Percentiles rank a stretch among this genome's conserved stretches.
Conservation (phyloP, 192 early-diverging fungal genomes). For the Lobosporangium transversale region DNA sequence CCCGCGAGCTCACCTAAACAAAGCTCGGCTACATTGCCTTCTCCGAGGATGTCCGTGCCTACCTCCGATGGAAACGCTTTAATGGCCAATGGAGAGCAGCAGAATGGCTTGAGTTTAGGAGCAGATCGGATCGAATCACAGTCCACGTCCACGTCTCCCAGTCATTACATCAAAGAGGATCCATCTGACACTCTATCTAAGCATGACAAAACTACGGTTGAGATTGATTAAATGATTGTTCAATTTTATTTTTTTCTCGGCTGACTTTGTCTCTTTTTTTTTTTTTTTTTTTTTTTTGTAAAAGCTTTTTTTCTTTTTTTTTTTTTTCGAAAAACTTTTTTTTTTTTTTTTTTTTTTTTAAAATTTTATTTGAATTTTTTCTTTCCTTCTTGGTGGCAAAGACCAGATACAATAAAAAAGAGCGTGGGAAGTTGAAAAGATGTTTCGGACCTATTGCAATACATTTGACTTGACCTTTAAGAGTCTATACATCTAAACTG, state of each 20-base stretch:
- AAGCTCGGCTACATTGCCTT: background rate
- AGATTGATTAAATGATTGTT: background rate
- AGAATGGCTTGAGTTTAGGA: background rate
- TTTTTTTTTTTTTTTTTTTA: too few species aligned
- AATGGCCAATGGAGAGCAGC: background rate
- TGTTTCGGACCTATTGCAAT: too few species aligned
- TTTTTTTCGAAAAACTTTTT: too few species aligned
- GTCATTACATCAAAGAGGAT: background rate
- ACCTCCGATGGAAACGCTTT: background rate
- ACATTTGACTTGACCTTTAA: background rate
- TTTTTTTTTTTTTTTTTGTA: constrained; percentile 9
- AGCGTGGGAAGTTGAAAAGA: too few species aligned
- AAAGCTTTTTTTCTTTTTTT: background rate
- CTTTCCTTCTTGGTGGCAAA: too few species aligned
- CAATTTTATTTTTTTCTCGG: background rate
- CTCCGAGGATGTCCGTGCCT: background rate
- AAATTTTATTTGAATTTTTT: constrained; percentile 8
- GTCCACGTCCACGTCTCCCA: background rate
- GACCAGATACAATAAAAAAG: too few species aligned
- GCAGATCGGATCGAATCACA: background rate
- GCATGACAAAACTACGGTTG: background rate
- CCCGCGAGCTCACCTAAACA: constrained; percentile 1
- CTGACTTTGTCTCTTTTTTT: constrained; percentile 5
- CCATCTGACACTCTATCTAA: background rate
- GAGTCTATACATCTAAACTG: constrained; percentile 20